Evolutionary conservation across 2,329 filamentous ascomycete genomes (phyloP).

Genomic region (Coleophoma cylindrospora): DNA sequence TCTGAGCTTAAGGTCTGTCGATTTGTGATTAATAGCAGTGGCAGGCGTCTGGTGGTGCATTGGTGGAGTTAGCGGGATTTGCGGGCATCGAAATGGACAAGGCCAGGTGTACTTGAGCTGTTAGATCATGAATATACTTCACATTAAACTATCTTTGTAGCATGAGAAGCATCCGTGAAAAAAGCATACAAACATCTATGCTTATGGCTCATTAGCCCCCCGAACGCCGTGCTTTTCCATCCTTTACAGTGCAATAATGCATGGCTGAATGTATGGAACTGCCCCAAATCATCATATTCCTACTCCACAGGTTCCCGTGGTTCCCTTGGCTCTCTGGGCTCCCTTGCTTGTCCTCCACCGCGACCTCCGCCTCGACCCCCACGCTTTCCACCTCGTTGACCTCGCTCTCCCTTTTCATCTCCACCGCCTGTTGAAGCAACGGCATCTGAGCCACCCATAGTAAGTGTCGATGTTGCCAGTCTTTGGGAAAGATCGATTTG

Average conservation of each 20-base stretch:
- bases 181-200: slow-evolving; percentile 19
- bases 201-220: slow-evolving; percentile 43
- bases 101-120: slow-evolving; percentile 23
- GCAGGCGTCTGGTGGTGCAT: slow-evolving; percentile 27
- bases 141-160: slow-evolving; percentile 9
- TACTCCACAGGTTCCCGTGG: slow-evolving; percentile 48
- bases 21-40: slow-evolving; percentile 21
- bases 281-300: slow-evolving; percentile 18
- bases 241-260: slow-evolving; percentile 26
- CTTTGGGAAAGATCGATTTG: slow-evolving; percentile 98
- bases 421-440: slow-evolving; percentile 28
- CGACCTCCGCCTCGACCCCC: slow-evolving; percentile 46
- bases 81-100: slow-evolving; percentile 21
- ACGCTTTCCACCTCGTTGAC: slow-evolving; percentile 37
- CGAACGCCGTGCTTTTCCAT: slow-evolving; percentile 30
- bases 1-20: slow-evolving; percentile 17
- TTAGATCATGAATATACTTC: slow-evolving; percentile 22
- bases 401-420: slow-evolving; percentile 40
- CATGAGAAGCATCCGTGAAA: slow-evolving; percentile 1
- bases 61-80: slow-evolving; percentile 26
- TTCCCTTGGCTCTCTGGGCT: slow-evolving; percentile 41
- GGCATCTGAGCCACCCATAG: slow-evolving; percentile 44
- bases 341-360: slow-evolving; percentile 43
- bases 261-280: slow-evolving; percentile 20
- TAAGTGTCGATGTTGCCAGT: slow-evolving; percentile 73